Conservation (phyloP, 1,284 basidiomycete species). For the Ustilago loliicola region DNA sequence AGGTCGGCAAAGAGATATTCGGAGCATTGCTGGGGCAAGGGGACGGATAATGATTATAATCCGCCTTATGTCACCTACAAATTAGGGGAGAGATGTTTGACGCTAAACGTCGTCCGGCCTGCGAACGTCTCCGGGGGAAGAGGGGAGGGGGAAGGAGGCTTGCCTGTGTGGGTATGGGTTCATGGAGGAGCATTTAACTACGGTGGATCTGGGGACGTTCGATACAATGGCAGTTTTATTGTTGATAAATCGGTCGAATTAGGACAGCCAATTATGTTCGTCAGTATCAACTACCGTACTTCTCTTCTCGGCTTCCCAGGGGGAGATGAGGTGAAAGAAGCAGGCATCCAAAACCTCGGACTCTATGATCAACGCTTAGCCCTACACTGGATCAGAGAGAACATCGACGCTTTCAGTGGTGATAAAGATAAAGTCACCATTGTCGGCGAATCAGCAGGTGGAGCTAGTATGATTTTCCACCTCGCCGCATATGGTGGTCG, state of each 20-base stretch:
- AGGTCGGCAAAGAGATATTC: slow-evolving; percentile 38
- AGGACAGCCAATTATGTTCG: slow-evolving; percentile 36
- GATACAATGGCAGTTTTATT: slow-evolving; percentile 42
- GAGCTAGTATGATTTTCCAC: slow-evolving; percentile 37
- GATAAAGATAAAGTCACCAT: slow-evolving; percentile 45
- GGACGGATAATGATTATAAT: slow-evolving; percentile 27
- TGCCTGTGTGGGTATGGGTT: slow-evolving; percentile 46
- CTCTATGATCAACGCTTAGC: slow-evolving; percentile 55
- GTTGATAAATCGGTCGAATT: slow-evolving; percentile 41
- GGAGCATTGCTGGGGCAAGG: slow-evolving; percentile 32
- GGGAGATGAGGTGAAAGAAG: slow-evolving; percentile 13
- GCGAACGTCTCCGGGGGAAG: neutral
- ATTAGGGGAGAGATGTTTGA: slow-evolving; percentile 45
- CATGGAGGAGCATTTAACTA: slow-evolving; percentile 41
- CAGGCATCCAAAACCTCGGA: slow-evolving; percentile 26
- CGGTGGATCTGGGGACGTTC: slow-evolving; percentile 28
- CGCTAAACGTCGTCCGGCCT: slow-evolving; percentile 44
- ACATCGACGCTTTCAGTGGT: slow-evolving; percentile 54
- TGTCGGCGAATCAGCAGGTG: slow-evolving; percentile 53
- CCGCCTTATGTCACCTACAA: slow-evolving; percentile 47
- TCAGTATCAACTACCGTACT: slow-evolving; percentile 39
- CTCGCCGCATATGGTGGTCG: slow-evolving; percentile 29
- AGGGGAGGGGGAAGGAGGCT: neutral
- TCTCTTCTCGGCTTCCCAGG: slow-evolving; percentile 25
- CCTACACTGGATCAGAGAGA: slow-evolving; percentile 50